phyloP scores from a whole-genome alignment of 1,284 basidiomycete species.

The Cryptococcus depauperatus region DNA sequence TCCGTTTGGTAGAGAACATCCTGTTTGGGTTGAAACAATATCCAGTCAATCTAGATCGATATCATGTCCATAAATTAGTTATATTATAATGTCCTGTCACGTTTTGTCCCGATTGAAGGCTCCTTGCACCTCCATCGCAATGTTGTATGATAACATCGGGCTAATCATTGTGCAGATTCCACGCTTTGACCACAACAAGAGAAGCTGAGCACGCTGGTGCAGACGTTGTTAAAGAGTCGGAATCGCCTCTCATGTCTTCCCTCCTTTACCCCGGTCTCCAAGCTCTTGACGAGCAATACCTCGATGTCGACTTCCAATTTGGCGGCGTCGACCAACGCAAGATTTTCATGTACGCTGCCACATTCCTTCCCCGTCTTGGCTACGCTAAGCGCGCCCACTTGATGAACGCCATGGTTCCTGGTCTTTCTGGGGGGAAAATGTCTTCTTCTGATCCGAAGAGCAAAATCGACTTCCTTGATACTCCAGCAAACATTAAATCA shows the following conservation, averaged over 20 bases:
- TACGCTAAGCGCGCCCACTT: constrained; percentile 93
- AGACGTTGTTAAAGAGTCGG: constrained; percentile 97
- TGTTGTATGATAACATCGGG: not conserved
- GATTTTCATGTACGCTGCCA: constrained; percentile 96
- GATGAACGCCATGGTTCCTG: constrained; percentile 98
- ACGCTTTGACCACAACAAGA: constrained; percentile 83
- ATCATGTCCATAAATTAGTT: not conserved
- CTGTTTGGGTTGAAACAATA: no score
- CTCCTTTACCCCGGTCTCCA: constrained; percentile 94
- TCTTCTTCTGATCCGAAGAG: constrained; percentile 94
- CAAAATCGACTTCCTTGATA: constrained; percentile 96
- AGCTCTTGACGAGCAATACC: constrained; percentile 94
- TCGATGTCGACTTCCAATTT: constrained; percentile 95
- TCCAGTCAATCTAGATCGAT: no score
- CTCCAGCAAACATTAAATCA: constrained; percentile 69
- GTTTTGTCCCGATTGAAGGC: no score
- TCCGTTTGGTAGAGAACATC: no score
- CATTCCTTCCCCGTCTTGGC: constrained; percentile 86
- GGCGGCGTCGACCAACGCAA: constrained; percentile 98
- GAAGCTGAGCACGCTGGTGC: constrained; percentile 97
- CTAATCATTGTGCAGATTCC: constrained; percentile 53
- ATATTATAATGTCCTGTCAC: not conserved
- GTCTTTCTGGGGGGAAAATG: constrained; percentile 93
- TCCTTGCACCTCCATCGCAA: not conserved
- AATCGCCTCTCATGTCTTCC: constrained; percentile 81